Evolutionary conservation across 352 stramenopile species (phyloP), one percentile per base, ranked within the genome.

Genomic region (Globisporangium iwayamae): DNA sequence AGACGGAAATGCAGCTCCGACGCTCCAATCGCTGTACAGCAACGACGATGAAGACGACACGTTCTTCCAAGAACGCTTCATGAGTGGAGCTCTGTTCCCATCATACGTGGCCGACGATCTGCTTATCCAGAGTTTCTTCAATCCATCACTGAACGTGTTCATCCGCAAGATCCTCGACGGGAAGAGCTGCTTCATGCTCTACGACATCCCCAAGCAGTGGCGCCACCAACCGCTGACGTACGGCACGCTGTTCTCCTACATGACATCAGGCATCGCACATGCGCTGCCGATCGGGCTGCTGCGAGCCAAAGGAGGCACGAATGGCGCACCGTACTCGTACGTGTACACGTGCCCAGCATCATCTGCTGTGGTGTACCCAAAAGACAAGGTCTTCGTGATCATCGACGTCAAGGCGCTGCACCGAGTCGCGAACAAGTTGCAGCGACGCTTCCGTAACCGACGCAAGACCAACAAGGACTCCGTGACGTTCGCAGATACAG

Each of bases 71-170:
- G 87, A 93, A 45, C 78, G 87, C 2, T 95, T 93, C 69, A 93
- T 95, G 83, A 78, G 81, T 18, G 87, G 87, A 7, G 82, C 81
- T 10, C 62, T 94, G 50, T 95, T 95, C 47, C 87, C 84, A 14
- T 91, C 82, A 8, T 91, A 81, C 28, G 87, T 94, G 0, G 83
- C 83, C 0, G 87, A 95, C 64, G 82, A 93, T 38, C 60, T 95
- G 66, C 63, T 95, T 36, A 91, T 95, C 58, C 87, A 95, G 63
- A 94, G 83, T 62, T 95, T 93, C 63, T 94, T 93, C 70, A 93
- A 95, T 47, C 81, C 84, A 41, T 93, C 84, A 18, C 67, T 95
- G n/a, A 93, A 95, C 64, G 69, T 73, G 57, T 94, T 95, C 34
- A 86, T 95, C 28, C 80, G 81, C 13, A 87, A 88, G 61, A 91